Conservation (phyloP, 306 rosid species). For the Dryas octopetala region DNA sequence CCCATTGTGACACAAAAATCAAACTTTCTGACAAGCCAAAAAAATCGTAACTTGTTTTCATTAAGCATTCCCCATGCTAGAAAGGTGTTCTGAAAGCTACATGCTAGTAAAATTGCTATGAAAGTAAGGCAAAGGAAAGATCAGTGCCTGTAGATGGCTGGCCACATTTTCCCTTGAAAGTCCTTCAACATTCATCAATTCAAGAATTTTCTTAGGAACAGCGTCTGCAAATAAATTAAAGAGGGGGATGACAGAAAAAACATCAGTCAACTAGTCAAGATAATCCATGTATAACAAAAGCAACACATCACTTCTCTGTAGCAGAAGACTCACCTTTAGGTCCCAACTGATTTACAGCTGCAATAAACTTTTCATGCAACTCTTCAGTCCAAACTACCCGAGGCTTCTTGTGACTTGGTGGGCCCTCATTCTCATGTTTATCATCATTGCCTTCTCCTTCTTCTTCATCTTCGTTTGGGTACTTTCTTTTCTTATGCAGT, state of each 20-base stretch:
- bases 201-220: conserved; percentile 81
- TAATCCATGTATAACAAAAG: neutral
- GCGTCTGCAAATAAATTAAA: conserved; percentile 57
- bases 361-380: conserved; percentile 67
- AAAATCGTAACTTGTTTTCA: neutral
- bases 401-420: conserved; percentile 56
- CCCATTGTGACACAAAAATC: neutral
- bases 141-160: conserved; percentile 82
- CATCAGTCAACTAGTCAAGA: conserved; percentile 12
- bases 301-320: conserved; percentile 10
- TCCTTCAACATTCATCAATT: conserved; percentile 83
- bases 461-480: conserved; percentile 46
- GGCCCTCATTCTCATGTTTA: conserved; percentile 53
- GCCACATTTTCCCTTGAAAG: conserved; percentile 91
- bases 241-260: neutral
- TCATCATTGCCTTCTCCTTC: conserved; percentile 48
- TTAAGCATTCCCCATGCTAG: too few species aligned
- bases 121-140: conserved; percentile 16
- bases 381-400: conserved; percentile 71
- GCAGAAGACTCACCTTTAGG: conserved; percentile 61
- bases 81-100: neutral
- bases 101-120: neutral
- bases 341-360: conserved; percentile 66
- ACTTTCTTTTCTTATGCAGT: conserved; percentile 50
- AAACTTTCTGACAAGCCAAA: neutral